These are phyloP conservation scores for Mortierella alpina DNA, from an alignment of 192 early-diverging fungal genomes.

Conservation along the genomic window DNA sequence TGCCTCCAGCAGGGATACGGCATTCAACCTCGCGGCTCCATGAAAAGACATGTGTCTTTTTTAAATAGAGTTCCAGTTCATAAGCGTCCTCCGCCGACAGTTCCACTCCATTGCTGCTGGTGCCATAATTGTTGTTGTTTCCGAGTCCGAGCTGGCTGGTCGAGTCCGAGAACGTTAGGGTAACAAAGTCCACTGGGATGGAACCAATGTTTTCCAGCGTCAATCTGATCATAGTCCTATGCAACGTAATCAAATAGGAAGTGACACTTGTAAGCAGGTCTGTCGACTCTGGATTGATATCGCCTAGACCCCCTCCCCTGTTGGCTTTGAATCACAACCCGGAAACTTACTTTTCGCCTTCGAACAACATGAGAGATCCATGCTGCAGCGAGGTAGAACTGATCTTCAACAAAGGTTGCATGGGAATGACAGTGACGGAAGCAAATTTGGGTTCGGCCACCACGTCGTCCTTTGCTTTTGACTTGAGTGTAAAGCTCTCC, in stretches of 20 bases:
- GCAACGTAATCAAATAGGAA: neutral
- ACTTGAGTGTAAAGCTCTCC: slow-evolving; percentile 34
- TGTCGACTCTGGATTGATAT: neutral
- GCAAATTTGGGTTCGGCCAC: slow-evolving; percentile 35
- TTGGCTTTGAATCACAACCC: neutral
- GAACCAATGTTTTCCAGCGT: slow-evolving; percentile 81
- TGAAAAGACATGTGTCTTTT: slow-evolving; percentile 65
- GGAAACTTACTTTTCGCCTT: slow-evolving; percentile 75
- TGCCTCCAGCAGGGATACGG: slow-evolving; percentile 64
- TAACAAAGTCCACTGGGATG: slow-evolving; percentile 77
- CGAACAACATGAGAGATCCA: slow-evolving; percentile 83
- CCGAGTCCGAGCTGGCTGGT: slow-evolving; percentile 48
- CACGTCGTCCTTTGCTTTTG: neutral
- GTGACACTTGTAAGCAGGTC: neutral
- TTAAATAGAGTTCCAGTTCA: slow-evolving; percentile 78
- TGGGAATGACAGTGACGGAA: slow-evolving; percentile 68
- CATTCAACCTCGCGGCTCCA: slow-evolving; percentile 62
- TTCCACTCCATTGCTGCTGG: slow-evolving; percentile 53
- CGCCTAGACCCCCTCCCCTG: neutral
- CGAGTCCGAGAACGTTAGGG: slow-evolving; percentile 66
- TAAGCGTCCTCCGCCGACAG: slow-evolving; percentile 76
- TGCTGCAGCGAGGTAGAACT: slow-evolving; percentile 67
- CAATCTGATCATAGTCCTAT: slow-evolving; percentile 69
- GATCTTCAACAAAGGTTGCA: slow-evolving; percentile 77
- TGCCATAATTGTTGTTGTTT: slow-evolving; percentile 10